phyloP scores from a whole-genome alignment of 495 filamentous ascomycete species.

The Hamigera avellanea region DNA sequence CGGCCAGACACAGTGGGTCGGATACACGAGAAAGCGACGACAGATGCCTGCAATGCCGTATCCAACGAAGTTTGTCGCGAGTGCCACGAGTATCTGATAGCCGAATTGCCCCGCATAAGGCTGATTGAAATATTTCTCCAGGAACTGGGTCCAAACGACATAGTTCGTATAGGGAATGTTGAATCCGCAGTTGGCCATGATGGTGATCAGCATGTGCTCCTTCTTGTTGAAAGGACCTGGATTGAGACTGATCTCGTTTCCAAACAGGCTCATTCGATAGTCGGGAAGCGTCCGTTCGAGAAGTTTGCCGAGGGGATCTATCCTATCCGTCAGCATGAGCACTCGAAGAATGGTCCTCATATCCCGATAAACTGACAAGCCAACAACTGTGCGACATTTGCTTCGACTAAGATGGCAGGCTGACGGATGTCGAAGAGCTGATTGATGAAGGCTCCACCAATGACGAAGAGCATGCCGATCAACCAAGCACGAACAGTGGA shows the following conservation, averaged over 20 bases:
- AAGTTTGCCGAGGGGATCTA: background rate
- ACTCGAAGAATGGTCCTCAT: no score
- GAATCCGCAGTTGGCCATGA: constrained; percentile 52
- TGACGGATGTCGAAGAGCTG: constrained; percentile 56
- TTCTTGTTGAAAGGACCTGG: constrained; percentile 69
- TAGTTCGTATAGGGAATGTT: constrained; percentile 62
- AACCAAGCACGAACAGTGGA: constrained; percentile 62
- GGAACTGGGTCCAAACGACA: constrained; percentile 50
- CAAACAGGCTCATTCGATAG: constrained; percentile 40
- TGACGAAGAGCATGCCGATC: constrained; percentile 55
- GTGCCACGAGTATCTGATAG: constrained; percentile 52
- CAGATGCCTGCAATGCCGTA: constrained; percentile 60
- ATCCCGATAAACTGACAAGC: constrained; percentile 40
- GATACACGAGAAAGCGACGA: constrained; percentile 49
- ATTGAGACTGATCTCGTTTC: constrained; percentile 39
- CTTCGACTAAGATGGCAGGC: constrained; percentile 50
- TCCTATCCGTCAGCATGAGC: no score
- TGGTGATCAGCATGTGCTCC: constrained; percentile 65
- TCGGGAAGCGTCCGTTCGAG: constrained; percentile 12
- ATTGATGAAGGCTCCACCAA: constrained; percentile 49
- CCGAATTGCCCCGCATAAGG: constrained; percentile 58
- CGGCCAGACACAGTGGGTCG: constrained; percentile 91
- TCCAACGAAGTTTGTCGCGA: constrained; percentile 63
- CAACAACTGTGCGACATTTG: constrained; percentile 60
- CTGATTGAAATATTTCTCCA: no score